A percentile compares a stretch with the other conserved stretches of the same genome.
Conservation (phyloP, 768 basidiomycete species). For the Pseudohyphozyma bogoriensis region DNA sequence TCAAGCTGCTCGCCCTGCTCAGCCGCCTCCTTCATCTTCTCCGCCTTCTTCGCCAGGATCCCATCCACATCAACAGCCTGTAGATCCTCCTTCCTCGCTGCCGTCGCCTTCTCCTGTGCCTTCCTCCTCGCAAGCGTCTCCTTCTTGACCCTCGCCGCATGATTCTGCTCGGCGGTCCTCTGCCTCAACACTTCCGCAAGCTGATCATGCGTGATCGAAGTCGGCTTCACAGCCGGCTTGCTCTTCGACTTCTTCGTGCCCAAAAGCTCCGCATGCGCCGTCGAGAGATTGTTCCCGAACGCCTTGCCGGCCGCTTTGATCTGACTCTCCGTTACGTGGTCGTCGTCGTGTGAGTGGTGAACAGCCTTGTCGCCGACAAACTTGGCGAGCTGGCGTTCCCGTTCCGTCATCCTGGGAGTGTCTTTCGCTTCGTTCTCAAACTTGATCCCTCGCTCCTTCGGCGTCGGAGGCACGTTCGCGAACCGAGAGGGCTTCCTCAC, state of each 20-base stretch:
- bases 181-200: neutral
- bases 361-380: neutral
- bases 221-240: too few species aligned
- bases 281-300: slow-evolving; percentile 19
- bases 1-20: neutral
- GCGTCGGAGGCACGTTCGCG: too few species aligned
- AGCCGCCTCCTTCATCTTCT: neutral
- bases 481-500: neutral
- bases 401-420: too few species aligned
- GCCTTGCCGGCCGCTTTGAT: slow-evolving; percentile 1
- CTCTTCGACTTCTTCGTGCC: too few species aligned
- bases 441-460: too few species aligned
- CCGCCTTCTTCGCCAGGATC: slow-evolving; percentile 9
- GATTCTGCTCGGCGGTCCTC: neutral
- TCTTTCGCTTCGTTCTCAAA: too few species aligned
- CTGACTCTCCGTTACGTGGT: slow-evolving; percentile 17
- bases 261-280: too few species aligned
- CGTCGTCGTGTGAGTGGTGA: neutral
- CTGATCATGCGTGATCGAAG: neutral
- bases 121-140: neutral
- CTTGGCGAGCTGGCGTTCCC: neutral
- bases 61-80: slow-evolving; percentile 9
- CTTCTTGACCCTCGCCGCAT: slow-evolving; percentile 1
- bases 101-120: neutral
- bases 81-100: neutral